A percentile compares a stretch with the other conserved stretches of the same genome.
Evolutionary conservation across 331 rosid species (phyloP).

Genomic region (Malus hybrid): DNA sequence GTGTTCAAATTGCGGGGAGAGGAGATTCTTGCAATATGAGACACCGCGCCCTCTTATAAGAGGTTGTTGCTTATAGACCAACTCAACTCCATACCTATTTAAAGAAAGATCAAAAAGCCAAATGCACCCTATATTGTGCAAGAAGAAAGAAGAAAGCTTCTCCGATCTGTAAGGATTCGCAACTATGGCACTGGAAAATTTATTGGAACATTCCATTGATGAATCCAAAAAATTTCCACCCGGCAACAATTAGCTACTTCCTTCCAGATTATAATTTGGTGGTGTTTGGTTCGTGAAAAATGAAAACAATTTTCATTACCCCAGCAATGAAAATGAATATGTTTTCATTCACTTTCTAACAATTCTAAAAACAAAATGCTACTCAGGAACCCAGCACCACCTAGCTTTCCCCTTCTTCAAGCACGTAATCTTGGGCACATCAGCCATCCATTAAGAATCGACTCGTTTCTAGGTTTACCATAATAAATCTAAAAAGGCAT

Average conservation of each 20-base stretch:
- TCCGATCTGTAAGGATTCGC: slow-evolving; percentile 43
- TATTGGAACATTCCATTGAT: slow-evolving; percentile 19
- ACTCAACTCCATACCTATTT: slow-evolving; percentile 88
- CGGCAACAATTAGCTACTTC: slow-evolving; percentile 33
- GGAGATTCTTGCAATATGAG: slow-evolving; percentile 95
- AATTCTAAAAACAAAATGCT: background rate
- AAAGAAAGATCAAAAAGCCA: slow-evolving; percentile 46
- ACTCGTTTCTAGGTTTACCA: slow-evolving; percentile 4
- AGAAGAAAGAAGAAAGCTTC: slow-evolving; percentile 64
- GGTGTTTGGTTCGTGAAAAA: background rate
- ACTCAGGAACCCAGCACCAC: slow-evolving; percentile 1
- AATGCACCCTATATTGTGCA: slow-evolving; percentile 56
- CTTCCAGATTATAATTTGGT: slow-evolving; percentile 49
- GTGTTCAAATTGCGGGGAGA: slow-evolving; percentile 92
- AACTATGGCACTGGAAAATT: slow-evolving; percentile 27
- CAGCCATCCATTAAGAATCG: slow-evolving; percentile 31
- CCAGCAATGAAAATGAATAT: background rate
- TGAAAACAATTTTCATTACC: background rate
- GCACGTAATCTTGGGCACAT: slow-evolving; percentile 53
- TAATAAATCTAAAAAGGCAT: background rate
- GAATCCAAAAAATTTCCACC: slow-evolving; percentile 20
- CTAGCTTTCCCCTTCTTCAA: slow-evolving; percentile 48
- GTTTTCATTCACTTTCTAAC: background rate
- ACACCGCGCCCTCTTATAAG: slow-evolving; percentile 96
- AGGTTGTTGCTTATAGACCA: slow-evolving; percentile 87